Evolutionary conservation across 192 early-diverging fungal genomes (phyloP), one percentile per base, ranked within the genome.

Genomic region (Umbelopsis isabellina): DNA sequence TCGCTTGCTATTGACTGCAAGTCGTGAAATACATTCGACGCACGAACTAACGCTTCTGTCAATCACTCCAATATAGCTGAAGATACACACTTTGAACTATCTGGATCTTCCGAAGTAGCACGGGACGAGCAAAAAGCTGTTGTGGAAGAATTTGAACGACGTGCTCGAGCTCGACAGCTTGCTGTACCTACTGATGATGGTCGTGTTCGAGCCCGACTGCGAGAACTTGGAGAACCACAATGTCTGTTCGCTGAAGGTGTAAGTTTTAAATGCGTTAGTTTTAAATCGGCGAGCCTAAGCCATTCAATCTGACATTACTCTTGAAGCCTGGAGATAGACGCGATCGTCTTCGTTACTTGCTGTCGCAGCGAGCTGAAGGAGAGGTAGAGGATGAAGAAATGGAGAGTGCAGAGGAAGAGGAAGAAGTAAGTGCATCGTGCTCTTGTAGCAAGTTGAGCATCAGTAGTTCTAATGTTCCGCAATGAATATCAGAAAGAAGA

Each of bases 221-320:
- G 94, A 49, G 90, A 94, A 49, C 76, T 90, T 41, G 88, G 86
- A 1, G 91, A 96, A 55, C 97, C 97, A 1, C 89, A 94, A 72
- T 96, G 94, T 58, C 78, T 97, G 0, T 99, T 99, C 78, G 97
- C 89, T 44, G 97, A 99, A 87, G 97, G 93, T 50, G 92, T 92
- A 88, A 73, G 84, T 66, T 33, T 35, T 13, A 2, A 30, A 35
- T 67, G 10, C 27, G n/a, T 15, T 45, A 22, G 4, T 58, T 35
- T 15, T 25, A 72, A 0, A 0, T 20, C n/a, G 37, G 22, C 45
- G 37, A 5, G 21, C 16, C 12, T 20, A 0, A 35, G 6, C 12
- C 68, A n/a, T 48, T 53, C 18, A 72, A 27, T 46, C 27, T 9
- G 16, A 47, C 66, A 18, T 53, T 51, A 20, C 23, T 20, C 65